Conservation (phyloP, 345 rosid species). For the Balakata baccata region DNA sequence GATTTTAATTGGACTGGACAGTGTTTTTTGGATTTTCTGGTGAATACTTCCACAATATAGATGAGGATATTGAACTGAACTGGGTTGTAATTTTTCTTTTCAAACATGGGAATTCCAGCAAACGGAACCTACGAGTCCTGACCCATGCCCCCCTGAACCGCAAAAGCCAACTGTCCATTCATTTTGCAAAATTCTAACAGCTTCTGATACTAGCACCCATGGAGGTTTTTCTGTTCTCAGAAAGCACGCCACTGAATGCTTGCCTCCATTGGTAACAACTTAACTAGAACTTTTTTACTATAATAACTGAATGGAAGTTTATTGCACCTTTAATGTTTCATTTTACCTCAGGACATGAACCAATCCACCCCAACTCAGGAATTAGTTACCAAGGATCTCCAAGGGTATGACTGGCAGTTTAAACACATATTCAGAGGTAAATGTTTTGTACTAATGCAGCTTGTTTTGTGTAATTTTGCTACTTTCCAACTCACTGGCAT, state of each 20-base stretch:
- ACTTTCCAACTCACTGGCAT: not conserved
- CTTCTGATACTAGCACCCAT: slow-evolving; percentile 97
- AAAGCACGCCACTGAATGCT: slow-evolving; percentile 87
- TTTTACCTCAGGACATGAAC: slow-evolving; percentile 64
- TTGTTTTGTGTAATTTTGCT: not conserved
- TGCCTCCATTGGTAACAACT: slow-evolving; percentile 73
- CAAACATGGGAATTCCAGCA: slow-evolving; percentile 28
- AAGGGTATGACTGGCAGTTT: slow-evolving; percentile 88
- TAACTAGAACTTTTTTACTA: not conserved
- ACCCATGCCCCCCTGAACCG: slow-evolving; percentile 40
- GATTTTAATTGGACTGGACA: not conserved
- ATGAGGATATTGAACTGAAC: not conserved
- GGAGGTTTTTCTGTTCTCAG: slow-evolving; percentile 94
- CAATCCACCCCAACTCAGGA: slow-evolving; percentile 92
- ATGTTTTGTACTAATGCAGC: not conserved
- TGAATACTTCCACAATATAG: not conserved
- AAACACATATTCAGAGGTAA: slow-evolving; percentile 92
- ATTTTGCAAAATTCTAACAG: slow-evolving; percentile 86
- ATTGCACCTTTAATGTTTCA: not conserved
- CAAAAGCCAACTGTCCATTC: slow-evolving; percentile 55
- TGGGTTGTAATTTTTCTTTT: not conserved
- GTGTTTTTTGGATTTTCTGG: not conserved
- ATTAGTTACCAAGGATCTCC: slow-evolving; percentile 84
- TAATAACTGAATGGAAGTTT: not conserved
- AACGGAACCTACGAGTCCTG: slow-evolving; percentile 54